Base-by-base conservation (phyloP, 2,329 filamentous ascomycete species). In the Xenoacremonium recifei region DNA sequence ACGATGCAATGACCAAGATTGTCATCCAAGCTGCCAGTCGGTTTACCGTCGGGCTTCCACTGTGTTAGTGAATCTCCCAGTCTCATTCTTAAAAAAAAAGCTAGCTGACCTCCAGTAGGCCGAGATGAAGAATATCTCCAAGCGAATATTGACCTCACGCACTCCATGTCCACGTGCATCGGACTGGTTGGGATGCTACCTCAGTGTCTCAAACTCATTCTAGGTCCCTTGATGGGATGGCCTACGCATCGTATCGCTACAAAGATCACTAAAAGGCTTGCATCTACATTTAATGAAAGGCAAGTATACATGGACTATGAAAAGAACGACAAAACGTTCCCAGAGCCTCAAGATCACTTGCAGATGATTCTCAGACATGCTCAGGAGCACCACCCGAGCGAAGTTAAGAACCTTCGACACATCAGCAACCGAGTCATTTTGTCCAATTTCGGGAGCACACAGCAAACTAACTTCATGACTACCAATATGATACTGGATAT, bases 281-380 rank as follows among this genome's bases (percentile, higher is more conserved):
- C 52, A 2, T 59, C 60, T 5, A 34, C 58, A 1, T 49, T 49
- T 21, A 42, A 45, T 16, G n/a, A 53, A 4, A 53, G 53, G 11
- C 19, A 56, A 3, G 40, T 46, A 3, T 19, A 29, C 17, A 21
- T 43, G 2, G n/a, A 15, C 3, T 29, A 20, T 17, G 29, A 35
- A 16, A 9, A 32, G 3, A 32, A 48, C 2, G 42, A 53, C 4
- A 36, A 43, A 0, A 43, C 47, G 3, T 37, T 54, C 6, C 34
- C 49, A 12, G 57, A 59, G 6, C 65, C 67, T 0, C 55, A 62
- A 10, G 70, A 73, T 29, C 60, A 63, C n/a, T 35, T 72, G 3
- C 69, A 72, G 47, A 64, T 68, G 53, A 70, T 72, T 62, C 45
- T 71, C 4, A 57, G 59, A 4, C 69, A 59, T 35, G 71, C 63